Evolutionary conservation across 495 filamentous ascomycete genomes (phyloP), one percentile per base, ranked within the genome.

Genomic region (Jackrogersella multiformis): DNA sequence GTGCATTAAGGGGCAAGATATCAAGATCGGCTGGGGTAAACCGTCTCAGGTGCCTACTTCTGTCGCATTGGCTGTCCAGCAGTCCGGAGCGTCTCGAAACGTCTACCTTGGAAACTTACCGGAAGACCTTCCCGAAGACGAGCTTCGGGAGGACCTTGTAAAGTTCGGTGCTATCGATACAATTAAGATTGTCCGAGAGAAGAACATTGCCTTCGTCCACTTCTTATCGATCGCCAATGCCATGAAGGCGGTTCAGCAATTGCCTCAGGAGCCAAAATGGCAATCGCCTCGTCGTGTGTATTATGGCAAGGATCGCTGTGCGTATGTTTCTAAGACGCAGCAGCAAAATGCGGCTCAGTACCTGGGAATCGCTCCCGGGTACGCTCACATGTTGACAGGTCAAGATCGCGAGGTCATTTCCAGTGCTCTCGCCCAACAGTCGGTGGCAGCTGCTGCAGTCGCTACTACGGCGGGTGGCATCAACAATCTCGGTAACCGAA

Each of bases 21-120:
- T 99, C 84, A 99, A 99, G 85, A 91, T 99, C 69, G 95, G 95
- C 66, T 99, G 95, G 95, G 95, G 95, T 24, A 99, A 99, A 77
- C 94, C 95, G 10, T 97, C 96, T 8, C 96, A 96, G 80, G 96
- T 99, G 4, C 95, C 95, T 2, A 97, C 95, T 2, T 98, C 96
- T 16, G 95, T 99, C 44, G 93, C 94, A 12, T 83, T 98, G 54
- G 92, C 96, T 16, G 95, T 98, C 21, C 95, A 99, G 78, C 95
- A 99, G 79, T 97, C 93, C 2, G 94, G 94, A 28, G 95, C 95
- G 13, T 98, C 96, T n/a, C 88, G 95, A 59, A 99, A 99, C 75
- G 95, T 99, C 24, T 99, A 99, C 73, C 86, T 99, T 26, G 95
- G 95, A 28, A 98, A 97, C 74, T 78, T 99, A 56, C 86, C 92